Conservation (phyloP, 495 filamentous ascomycete species). For the Paragyromitra xinjiangensis region DNA sequence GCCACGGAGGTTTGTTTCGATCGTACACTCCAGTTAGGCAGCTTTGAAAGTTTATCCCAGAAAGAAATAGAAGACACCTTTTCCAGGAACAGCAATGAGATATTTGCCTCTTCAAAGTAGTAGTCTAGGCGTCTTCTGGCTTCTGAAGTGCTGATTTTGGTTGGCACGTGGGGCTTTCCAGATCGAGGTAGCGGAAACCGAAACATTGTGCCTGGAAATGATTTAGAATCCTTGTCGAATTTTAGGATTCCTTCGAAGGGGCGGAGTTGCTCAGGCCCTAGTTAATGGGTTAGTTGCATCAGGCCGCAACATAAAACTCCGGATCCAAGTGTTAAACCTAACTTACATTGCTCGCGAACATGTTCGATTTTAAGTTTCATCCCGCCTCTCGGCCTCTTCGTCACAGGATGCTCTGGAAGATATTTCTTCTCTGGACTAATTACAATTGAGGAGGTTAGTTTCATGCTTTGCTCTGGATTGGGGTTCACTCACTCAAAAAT, state of each 20-base stretch:
- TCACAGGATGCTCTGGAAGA: constrained; percentile 55
- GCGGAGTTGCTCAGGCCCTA: constrained; percentile 57
- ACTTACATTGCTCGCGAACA: constrained; percentile 30
- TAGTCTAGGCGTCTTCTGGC: constrained; percentile 18
- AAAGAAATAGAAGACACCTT: constrained; percentile 28
- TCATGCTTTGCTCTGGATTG: neutral
- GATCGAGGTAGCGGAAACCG: constrained; percentile 58
- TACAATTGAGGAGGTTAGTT: neutral
- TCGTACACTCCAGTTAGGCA: constrained; percentile 25
- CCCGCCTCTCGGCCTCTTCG: constrained; percentile 37
- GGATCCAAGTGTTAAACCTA: neutral
- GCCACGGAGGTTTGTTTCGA: neutral
- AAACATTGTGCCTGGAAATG: constrained; percentile 60
- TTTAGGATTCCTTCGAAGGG: constrained; percentile 60
- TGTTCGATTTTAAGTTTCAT: constrained; percentile 40
- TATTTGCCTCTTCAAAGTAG: constrained; percentile 24
- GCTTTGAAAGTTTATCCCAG: constrained; percentile 2
- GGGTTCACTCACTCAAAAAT: constrained; percentile 58
- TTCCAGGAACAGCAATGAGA: constrained; percentile 33
- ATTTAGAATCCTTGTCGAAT: constrained; percentile 49
- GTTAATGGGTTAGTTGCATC: neutral
- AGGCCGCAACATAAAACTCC: neutral
- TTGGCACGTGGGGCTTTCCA: neutral
- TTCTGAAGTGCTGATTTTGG: neutral
- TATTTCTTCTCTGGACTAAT: constrained; percentile 56